Evolutionary conservation across 2,329 filamentous ascomycete genomes (phyloP).

Genomic region (Aspergillus phoenicis): DNA sequence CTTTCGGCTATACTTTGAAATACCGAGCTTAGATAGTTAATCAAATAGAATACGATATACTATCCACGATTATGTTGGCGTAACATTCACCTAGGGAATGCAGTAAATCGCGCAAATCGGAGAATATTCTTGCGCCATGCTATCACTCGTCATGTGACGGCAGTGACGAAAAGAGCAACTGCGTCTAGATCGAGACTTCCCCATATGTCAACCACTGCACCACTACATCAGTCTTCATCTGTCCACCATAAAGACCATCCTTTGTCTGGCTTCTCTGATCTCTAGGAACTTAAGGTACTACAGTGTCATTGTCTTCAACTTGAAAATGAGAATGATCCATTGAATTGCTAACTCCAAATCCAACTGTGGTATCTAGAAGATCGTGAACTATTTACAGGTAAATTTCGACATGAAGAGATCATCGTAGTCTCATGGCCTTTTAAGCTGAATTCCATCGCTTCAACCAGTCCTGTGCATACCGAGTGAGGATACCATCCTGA

Average conservation of each 20-base stretch:
- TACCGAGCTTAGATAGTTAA: not conserved
- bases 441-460: conserved; percentile 26
- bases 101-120: not conserved
- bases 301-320: not conserved
- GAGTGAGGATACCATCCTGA: conserved; percentile 34
- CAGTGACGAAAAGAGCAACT: not conserved
- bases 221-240: not conserved
- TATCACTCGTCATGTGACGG: not conserved
- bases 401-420: not conserved
- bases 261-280: not conserved
- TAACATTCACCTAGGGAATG: not conserved
- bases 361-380: not conserved
- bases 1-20: not conserved
- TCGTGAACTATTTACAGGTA: not conserved
- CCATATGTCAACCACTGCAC: no score
- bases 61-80: not conserved
- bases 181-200: no score
- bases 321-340: not conserved
- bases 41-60: not conserved
- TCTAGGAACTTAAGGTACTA: not conserved
- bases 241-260: not conserved
- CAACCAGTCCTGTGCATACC: conserved; percentile 35
- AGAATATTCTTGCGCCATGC: no score
- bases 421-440: not conserved
- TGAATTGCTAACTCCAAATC: not conserved